These are phyloP conservation scores for Aspergillus ellipticus DNA, from an alignment of 495 filamentous ascomycete genomes.

Conservation along the genomic window DNA sequence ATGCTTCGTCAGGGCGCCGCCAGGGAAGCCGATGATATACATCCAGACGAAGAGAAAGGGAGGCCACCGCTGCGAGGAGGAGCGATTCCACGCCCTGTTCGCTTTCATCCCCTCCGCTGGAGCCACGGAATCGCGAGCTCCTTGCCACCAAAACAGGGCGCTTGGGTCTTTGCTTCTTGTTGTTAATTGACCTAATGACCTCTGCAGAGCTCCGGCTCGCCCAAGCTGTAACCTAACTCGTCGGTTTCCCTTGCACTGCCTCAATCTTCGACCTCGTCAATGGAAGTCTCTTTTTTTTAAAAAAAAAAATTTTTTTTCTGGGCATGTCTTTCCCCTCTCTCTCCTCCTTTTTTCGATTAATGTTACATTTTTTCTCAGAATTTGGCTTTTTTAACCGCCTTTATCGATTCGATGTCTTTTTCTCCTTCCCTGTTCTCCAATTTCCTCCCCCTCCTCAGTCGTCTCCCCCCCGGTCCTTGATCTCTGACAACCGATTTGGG, in stretches of 20 bases:
- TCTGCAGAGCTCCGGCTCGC: constrained; percentile 8
- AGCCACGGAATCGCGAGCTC: neutral
- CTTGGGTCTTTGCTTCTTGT: constrained; percentile 7
- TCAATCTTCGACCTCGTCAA: constrained; percentile 11
- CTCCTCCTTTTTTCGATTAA: neutral
- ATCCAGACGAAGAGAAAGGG: neutral
- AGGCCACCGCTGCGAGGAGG: neutral
- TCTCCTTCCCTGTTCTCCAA: neutral
- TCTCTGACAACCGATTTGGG: neutral
- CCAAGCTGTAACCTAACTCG: constrained; percentile 19
- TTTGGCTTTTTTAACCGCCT: neutral
- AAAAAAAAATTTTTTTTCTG: neutral
- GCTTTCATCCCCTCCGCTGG: neutral
- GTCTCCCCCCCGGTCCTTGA: too few species aligned
- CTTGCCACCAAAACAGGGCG: constrained; percentile 8
- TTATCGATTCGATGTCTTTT: neutral
- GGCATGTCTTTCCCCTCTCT: neutral
- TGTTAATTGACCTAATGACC: constrained; percentile 5
- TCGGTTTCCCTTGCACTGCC: constrained; percentile 23
- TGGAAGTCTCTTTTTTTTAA: neutral
- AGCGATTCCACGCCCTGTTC: neutral
- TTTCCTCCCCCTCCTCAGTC: too few species aligned
- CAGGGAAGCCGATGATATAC: too few species aligned
- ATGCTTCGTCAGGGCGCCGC: too few species aligned
- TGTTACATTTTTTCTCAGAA: too few species aligned